These are phyloP conservation scores for Dactylis glomerata DNA, from an alignment of 176 grass and related monocot genomes.

Conservation along the genomic window DNA sequence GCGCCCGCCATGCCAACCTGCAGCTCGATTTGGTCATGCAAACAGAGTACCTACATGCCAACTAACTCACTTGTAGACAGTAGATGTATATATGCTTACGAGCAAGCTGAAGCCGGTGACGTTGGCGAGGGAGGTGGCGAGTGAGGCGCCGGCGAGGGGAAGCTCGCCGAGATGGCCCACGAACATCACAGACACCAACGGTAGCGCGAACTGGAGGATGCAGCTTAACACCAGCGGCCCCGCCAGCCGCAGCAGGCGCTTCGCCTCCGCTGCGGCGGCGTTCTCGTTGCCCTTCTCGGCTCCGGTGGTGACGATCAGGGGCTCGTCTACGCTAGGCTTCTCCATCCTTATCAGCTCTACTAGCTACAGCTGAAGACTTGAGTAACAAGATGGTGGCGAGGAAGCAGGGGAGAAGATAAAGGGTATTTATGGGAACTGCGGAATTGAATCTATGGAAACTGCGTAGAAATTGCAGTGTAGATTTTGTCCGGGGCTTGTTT, in stretches of 20 bases:
- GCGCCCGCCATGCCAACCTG: constrained; percentile 21
- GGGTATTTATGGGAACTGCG: background rate
- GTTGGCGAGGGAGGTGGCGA: constrained; percentile 41
- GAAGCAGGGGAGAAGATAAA: background rate
- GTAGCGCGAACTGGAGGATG: constrained; percentile 30
- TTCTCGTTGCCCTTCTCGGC: background rate
- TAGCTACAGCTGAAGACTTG: no score
- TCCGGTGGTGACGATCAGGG: background rate
- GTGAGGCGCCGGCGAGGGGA: constrained; percentile 33
- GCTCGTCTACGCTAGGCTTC: background rate
- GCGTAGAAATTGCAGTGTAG: background rate
- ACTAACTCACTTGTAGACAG: background rate
- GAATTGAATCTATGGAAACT: background rate
- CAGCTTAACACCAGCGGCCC: constrained; percentile 20
- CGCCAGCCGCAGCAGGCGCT: constrained; percentile 22
- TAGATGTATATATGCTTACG: background rate
- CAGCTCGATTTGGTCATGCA: background rate
- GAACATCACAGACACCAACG: constrained; percentile 34
- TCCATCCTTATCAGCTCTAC: background rate
- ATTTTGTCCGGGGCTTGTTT: background rate
- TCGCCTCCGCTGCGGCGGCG: background rate
- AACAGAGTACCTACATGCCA: background rate
- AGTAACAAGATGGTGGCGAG: background rate
- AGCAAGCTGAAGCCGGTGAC: constrained; percentile 46
- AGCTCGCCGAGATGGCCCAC: constrained; percentile 46